Conservation (phyloP, 2,329 filamentous ascomycete species). For the Arthroderma uncinatum region DNA sequence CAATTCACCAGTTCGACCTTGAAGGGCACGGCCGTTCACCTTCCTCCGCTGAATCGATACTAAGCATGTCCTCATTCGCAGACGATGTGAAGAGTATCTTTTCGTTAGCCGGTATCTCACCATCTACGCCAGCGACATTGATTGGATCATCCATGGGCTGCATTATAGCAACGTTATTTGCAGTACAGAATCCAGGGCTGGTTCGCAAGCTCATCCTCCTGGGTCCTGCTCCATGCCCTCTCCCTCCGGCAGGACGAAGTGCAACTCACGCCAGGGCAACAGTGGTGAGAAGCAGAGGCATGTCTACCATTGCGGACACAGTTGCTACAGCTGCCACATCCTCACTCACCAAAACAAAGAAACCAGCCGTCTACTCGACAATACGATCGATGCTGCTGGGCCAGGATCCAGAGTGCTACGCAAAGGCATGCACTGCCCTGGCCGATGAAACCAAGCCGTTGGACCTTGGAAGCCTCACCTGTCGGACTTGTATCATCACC, state of each 20-base stretch:
- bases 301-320: conserved; percentile 34
- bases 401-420: conserved; percentile 45
- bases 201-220: conserved; percentile 40
- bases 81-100: conserved; percentile 35
- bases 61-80: conserved; percentile 37
- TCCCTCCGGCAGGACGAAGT: conserved; percentile 29
- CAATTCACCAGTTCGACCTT: conserved; percentile 41
- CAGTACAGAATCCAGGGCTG: conserved; percentile 29
- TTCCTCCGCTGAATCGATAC: conserved; percentile 35
- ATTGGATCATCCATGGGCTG: conserved; percentile 45
- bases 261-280: conserved; percentile 29
- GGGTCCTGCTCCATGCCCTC: conserved; percentile 38
- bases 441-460: conserved; percentile 30
- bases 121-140: conserved; percentile 27
- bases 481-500: conserved; percentile 34
- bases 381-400: conserved; percentile 36
- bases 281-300: conserved; percentile 35
- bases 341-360: conserved; percentile 25
- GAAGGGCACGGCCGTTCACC: conserved; percentile 48
- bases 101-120: conserved; percentile 22
- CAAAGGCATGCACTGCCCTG: conserved; percentile 43
- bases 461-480: conserved; percentile 25
- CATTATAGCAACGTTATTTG: conserved; percentile 38
- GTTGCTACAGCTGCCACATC: conserved; percentile 31
- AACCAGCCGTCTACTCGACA: conserved; percentile 35